Evolutionary conservation across 257 asterid genomes (phyloP).

Genomic region (Jasminum sambac): DNA sequence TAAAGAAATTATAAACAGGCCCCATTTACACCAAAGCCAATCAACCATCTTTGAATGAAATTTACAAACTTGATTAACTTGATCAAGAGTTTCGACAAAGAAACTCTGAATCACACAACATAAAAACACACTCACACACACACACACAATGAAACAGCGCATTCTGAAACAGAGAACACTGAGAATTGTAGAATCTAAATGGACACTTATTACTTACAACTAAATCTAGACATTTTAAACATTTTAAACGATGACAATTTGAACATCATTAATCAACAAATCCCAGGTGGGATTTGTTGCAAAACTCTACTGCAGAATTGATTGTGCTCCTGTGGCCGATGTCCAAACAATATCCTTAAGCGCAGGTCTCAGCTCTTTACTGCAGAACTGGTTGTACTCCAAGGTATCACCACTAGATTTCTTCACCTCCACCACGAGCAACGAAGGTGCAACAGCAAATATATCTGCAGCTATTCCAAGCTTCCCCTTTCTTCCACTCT

Average conservation of each 20-base stretch:
- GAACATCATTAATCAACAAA: neutral
- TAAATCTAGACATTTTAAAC: neutral
- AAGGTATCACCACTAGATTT: slow-evolving; percentile 53
- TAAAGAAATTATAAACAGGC: neutral
- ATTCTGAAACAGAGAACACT: neutral
- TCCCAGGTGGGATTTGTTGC: neutral
- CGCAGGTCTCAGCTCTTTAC: slow-evolving; percentile 50
- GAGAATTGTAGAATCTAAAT: too few relatives aligned
- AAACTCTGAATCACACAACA: neutral
- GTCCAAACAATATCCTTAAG: slow-evolving; percentile 55
- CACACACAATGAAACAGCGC: neutral
- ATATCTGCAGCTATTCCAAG: slow-evolving; percentile 52
- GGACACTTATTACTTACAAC: neutral
- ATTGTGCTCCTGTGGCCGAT: slow-evolving; percentile 21
- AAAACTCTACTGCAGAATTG: neutral
- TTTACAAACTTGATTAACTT: neutral
- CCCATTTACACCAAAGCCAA: neutral
- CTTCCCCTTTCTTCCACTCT: slow-evolving; percentile 52
- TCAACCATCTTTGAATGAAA: neutral
- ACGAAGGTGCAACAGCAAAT: slow-evolving; percentile 43
- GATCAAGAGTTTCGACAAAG: neutral
- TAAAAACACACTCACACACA: neutral
- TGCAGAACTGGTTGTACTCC: slow-evolving; percentile 57
- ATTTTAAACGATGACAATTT: neutral
- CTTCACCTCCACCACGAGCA: slow-evolving; percentile 53